Base-by-base conservation (phyloP, 371 early-diverging fungal species). In the Saksenaea oblongispora region DNA sequence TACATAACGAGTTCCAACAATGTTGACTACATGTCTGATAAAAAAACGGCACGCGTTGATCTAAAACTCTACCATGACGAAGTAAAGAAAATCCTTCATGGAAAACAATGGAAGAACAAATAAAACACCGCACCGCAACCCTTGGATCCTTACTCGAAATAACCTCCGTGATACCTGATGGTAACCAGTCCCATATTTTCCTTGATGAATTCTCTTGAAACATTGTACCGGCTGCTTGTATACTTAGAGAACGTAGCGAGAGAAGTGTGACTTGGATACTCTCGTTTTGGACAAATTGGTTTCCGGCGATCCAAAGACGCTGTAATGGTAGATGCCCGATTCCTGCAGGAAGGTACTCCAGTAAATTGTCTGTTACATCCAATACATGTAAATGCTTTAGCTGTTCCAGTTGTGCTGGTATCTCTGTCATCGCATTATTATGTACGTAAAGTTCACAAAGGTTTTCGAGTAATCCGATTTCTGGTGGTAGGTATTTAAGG, bases 361-460 rank as follows among this genome's bases (percentile, higher is more conserved):
- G 62, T 13, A 69, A 70, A 67, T 91, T 91, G 28, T 75, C 65
- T 3, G 87, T 80, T 31, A 89, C 54, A 69, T 89, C 87, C 44
- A 91, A 59, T 10, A 85, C 78, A 22, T 62, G 54, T 36, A 91
- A 63, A 2, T 69, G 34, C 26, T 58, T 62, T 28, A 86, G 58
- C 14, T 59, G 54, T 10, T 78, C 82, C 2, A 86, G 76, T 69
- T 98, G 97, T 28, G 84, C 75, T 3, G 99, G 99, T 37, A 99
- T 69, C 14, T 79, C 84, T 3, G 85, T 76, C 14, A 99, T 71
- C 58, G 86, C 79, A 74, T 99, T 99, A 77, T 98, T 94, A 73
- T 95, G 95, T 34, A 98, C 58, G 66, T 92, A 80, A 5, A 99
- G 84, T 64, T 97, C 96, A 69, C 84, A 82, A 5, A 99, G 79